Base-by-base conservation (phyloP, 2,329 filamentous ascomycete species). In the Ramichloridium luteum region DNA sequence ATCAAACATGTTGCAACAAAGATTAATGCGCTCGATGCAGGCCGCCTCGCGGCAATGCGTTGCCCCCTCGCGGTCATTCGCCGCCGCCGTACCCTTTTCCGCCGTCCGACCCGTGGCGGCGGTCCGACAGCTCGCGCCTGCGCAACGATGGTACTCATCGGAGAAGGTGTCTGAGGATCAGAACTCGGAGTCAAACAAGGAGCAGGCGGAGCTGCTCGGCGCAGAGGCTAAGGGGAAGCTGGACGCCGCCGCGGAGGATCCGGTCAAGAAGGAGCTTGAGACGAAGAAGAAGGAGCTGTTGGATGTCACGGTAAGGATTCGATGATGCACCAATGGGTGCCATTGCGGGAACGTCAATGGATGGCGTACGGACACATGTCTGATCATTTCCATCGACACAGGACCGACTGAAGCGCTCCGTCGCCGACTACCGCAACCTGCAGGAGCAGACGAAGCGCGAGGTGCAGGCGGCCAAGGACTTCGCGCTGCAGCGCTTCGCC, bases 371-470 rank as follows among this genome's bases (percentile, higher is more conserved):
- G n/a, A 34, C 11, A 25, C n/a, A 28, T 28, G 14, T 5, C 17
- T 12, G n/a, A n/a, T n/a, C n/a, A n/a, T n/a, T n/a, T n/a, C n/a
- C n/a, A n/a, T n/a, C 23, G 27, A 16, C 5, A 25, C 46, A 96
- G 90, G 90, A 96, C 64, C 90, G 85, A 67, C 92, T 85, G 61
- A 73, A 94, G 42, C 88, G 90, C 56, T 80, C 81, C 34, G 77
- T 96, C 43, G 90, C 90, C 62, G 90, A 98, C 52, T 96, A 92
- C 73, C 84, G 84, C 57, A 98, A 96, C 65, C 80, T 98, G 31
- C 88, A 96, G 66, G 84, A 94, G 54, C 83, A 90, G 54, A 93
- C 84, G 26, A 73, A 78, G 58, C 84, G 90, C 54, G 90, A 98
- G 47, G 78, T 92, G 57, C 82, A 90, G 60, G 63, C 72, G 13